Evolutionary conservation across 371 early-diverging fungal species (phyloP), one percentile per base, ranked within the genome.

Genomic region (Dinochytrium kinnereticum): DNA sequence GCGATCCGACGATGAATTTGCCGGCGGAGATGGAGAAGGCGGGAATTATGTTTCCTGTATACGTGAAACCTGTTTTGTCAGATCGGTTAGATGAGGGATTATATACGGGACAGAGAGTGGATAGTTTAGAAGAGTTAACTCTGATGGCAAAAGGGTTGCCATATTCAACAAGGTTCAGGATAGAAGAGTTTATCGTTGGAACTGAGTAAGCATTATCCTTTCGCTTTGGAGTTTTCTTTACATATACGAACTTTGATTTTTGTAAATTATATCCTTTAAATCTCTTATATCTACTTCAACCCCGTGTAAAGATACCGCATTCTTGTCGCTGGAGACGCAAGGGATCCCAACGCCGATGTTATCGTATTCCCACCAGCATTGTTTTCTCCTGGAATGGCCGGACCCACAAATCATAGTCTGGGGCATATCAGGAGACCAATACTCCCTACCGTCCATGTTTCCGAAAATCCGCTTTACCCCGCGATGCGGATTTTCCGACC

Each of bases 251-350:
- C 49, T 49, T 49, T 49, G n/a, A n/a, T n/a, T n/a, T n/a, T n/a
- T n/a, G n/a, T n/a, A n/a, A n/a, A n/a, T n/a, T n/a, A n/a, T n/a
- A n/a, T n/a, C n/a, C n/a, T n/a, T n/a, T n/a, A n/a, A n/a, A n/a
- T n/a, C n/a, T n/a, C n/a, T n/a, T n/a, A n/a, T 55, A 17, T 30
- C 57, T 55, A 10, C 26, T 17, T 55, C 30, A 55, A 55, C 15
- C 21, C 26, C 30, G 10, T 10, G 5, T 30, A 30, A 31, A 64
- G 64, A 24, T 80, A 74, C 68, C 36, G 72, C 36, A 73, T 77
- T 5, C 73, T 80, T 15, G 71, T 80, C 17, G 80, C 80, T 28
- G 80, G 80, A 10, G 77, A 80, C 50, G 80, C 75, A 24, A 30
- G 80, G 28, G 78, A 77, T 51, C 74, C 78, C 30, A 69, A 26